Percentiles rank a stretch among this genome's conserved stretches.
phyloP scores from a whole-genome alignment of 495 filamentous ascomycete genomes.

The Tuber magnatum region DNA sequence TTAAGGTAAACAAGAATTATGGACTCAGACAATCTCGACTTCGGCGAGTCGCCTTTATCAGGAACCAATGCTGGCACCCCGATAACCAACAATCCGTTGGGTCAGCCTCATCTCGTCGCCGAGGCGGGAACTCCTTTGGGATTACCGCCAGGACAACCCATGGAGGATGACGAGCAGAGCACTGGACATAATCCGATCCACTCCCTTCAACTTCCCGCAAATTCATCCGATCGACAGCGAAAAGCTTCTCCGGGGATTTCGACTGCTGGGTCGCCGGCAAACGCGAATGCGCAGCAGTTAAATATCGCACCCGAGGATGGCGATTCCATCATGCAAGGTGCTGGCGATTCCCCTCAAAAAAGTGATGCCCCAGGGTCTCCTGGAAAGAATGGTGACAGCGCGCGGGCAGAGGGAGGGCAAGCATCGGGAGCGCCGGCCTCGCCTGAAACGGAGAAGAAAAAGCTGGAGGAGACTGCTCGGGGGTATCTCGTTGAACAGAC shows the following conservation, averaged over 20 bases:
- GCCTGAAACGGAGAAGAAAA: conserved; percentile 54
- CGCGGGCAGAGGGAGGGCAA: conserved; percentile 14
- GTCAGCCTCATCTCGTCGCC: conserved; percentile 28
- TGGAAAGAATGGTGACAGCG: conserved; percentile 30
- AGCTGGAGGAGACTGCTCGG: conserved; percentile 73
- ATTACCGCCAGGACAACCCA: conserved; percentile 30
- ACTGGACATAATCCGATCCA: conserved; percentile 26
- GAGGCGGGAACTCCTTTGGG: conserved; percentile 28
- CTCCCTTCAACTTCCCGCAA: conserved; percentile 17
- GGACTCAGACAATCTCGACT: conserved; percentile 35
- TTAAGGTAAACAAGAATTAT: conserved; percentile 14
- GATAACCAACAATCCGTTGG: conserved; percentile 20
- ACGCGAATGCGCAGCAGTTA: conserved; percentile 20
- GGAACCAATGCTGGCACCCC: conserved; percentile 33
- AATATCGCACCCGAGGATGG: conserved; percentile 35
- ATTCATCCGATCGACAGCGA: conserved; percentile 15
- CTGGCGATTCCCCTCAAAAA: conserved; percentile 31
- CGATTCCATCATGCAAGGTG: conserved; percentile 41
- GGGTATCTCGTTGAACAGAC: conserved; percentile 87
- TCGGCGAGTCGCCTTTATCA: conserved; percentile 37
- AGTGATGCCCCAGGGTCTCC: conserved; percentile 16
- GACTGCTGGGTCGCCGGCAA: conserved; percentile 23
- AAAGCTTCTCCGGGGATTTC: conserved; percentile 26
- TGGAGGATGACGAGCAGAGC: conserved; percentile 38
- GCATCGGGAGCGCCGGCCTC: conserved; percentile 26